A percentile compares a stretch with the other conserved stretches of the same genome.
Conservation (phyloP, 495 filamentous ascomycete genomes). For the Podospora pseudocomata region DNA sequence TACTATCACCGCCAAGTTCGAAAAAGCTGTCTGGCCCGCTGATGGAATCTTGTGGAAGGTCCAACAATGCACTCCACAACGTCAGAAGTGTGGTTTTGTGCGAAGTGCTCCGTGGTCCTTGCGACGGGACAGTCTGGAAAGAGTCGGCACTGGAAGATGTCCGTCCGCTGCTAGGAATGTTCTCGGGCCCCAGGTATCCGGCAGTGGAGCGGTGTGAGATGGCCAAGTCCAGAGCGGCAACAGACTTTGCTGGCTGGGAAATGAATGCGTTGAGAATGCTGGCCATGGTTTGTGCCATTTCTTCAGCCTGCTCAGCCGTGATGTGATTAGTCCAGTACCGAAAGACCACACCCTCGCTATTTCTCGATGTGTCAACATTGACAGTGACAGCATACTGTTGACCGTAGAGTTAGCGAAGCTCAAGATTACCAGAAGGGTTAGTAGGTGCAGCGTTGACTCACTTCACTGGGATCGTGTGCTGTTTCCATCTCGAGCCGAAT, state of each 20-base stretch:
- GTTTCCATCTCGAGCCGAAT: conserved; percentile 25
- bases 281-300: conserved; percentile 48
- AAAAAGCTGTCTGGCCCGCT: conserved; percentile 53
- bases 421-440: not conserved
- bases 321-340: conserved; percentile 55
- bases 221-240: conserved; percentile 15
- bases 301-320: conserved; percentile 40
- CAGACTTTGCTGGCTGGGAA: conserved; percentile 9
- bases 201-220: not conserved
- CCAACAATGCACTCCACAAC: conserved; percentile 28
- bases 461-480: conserved; percentile 30
- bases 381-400: conserved; percentile 52
- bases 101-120: not conserved
- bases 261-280: conserved; percentile 45
- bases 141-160: conserved; percentile 4
- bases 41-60: conserved; percentile 31
- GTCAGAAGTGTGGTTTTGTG: conserved; percentile 25
- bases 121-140: not conserved
- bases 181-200: not conserved
- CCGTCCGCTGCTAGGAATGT: not conserved
- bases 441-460: conserved; percentile 4
- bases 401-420: not conserved
- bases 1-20: conserved; percentile 58
- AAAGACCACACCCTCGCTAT: conserved; percentile 47
- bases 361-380: conserved; percentile 53